Conservation (phyloP, 768 basidiomycete genomes). For the Suillus bovinus region DNA sequence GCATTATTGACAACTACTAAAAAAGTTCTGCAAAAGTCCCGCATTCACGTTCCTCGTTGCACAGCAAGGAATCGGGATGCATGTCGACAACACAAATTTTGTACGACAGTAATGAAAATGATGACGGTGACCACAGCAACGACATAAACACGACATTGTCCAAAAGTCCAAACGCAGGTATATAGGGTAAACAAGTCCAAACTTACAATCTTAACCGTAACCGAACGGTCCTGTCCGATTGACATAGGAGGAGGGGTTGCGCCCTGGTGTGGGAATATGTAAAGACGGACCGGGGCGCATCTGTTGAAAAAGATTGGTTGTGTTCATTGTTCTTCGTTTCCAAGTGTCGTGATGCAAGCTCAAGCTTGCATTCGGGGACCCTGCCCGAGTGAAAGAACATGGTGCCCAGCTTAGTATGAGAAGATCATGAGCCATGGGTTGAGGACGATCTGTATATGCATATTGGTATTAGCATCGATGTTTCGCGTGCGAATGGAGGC, state of each 20-base stretch:
- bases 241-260: too few species aligned
- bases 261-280: not conserved
- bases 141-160: not conserved
- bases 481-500: not conserved
- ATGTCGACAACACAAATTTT: too few species aligned
- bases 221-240: not conserved
- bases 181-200: not conserved
- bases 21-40: not conserved
- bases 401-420: slow-evolving; percentile 41
- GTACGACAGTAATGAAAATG: not conserved
- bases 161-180: not conserved
- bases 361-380: not conserved
- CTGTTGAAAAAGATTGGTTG: not conserved
- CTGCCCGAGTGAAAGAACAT: not conserved
- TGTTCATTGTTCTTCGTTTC: not conserved
- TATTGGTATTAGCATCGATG: slow-evolving; percentile 18
- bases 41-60: not conserved
- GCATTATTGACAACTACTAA: not conserved
- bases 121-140: not conserved
- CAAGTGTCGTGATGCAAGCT: not conserved
- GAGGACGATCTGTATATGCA: slow-evolving; percentile 61
- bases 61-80: too few species aligned
- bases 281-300: not conserved
- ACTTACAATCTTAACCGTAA: not conserved
- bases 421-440: slow-evolving; percentile 92